Evolutionary conservation across 2,329 filamentous ascomycete species (phyloP).

Genomic region (Penicillium sp.): DNA sequence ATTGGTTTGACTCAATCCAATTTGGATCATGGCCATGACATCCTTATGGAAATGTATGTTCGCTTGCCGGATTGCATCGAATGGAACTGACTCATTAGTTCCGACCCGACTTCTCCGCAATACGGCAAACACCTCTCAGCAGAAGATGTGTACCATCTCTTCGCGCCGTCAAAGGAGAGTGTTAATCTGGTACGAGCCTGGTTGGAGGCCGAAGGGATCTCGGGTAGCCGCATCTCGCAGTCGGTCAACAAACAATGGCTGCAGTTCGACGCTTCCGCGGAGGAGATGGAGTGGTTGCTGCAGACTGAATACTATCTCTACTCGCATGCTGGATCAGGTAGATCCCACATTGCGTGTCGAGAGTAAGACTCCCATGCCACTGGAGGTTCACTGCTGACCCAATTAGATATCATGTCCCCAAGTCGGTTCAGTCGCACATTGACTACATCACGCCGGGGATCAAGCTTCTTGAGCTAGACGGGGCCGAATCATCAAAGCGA

Average conservation of each 20-base stretch:
- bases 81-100: conserved; percentile 27
- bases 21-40: conserved; percentile 49
- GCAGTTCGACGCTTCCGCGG: conserved; percentile 59
- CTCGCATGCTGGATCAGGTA: conserved; percentile 41
- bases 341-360: conserved; percentile 41
- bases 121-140: conserved; percentile 51
- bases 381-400: not conserved
- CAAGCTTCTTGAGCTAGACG: conserved; percentile 30
- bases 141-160: conserved; percentile 50
- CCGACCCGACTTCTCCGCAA: conserved; percentile 47
- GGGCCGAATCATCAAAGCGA: not conserved
- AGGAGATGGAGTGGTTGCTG: conserved; percentile 59
- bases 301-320: conserved; percentile 60
- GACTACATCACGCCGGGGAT: conserved; percentile 61
- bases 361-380: conserved; percentile 36
- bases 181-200: conserved; percentile 58
- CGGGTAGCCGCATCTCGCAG: conserved; percentile 52
- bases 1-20: conserved; percentile 54
- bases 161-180: conserved; percentile 49
- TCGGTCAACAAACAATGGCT: conserved; percentile 60
- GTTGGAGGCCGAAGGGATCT: conserved; percentile 60
- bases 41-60: conserved; percentile 27
- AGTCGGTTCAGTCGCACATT: conserved; percentile 53
- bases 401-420: conserved; percentile 55
- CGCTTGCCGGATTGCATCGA: not conserved